A percentile compares a stretch with the other conserved stretches of the same genome.
These are phyloP conservation scores for Suillus decipiens DNA, from an alignment of 768 basidiomycete genomes.

Conservation along the genomic window DNA sequence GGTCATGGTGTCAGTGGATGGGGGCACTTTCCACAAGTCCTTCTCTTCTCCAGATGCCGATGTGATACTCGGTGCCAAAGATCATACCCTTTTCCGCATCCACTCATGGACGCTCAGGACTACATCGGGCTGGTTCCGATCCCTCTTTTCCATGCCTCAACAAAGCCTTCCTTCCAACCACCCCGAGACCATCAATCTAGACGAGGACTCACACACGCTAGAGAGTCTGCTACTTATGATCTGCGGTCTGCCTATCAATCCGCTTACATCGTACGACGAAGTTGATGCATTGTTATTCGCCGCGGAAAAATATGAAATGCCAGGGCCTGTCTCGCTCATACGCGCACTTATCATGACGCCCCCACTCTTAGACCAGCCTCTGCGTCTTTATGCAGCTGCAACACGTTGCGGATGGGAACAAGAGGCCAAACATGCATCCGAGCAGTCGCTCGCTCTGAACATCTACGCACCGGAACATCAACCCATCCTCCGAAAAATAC, in stretches of 20 bases:
- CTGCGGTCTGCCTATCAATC: conserved; percentile 55
- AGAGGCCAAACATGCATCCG: conserved; percentile 56
- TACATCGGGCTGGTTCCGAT: conserved; percentile 64
- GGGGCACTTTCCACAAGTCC: conserved; percentile 37
- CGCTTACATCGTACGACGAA: conserved; percentile 50
- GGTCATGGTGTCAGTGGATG: not conserved
- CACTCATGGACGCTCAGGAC: conserved; percentile 62
- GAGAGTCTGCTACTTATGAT: conserved; percentile 62
- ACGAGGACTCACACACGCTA: conserved; percentile 57
- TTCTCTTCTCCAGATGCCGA: conserved; percentile 59
- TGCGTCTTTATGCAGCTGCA: conserved; percentile 55
- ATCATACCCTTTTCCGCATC: conserved; percentile 54
- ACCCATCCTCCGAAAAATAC: conserved; percentile 46
- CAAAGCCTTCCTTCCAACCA: conserved; percentile 12
- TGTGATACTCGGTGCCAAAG: conserved; percentile 53
- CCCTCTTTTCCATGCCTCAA: conserved; percentile 62
- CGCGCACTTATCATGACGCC: conserved; percentile 58
- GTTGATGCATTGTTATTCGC: conserved; percentile 61
- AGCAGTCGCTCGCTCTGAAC: conserved; percentile 54
- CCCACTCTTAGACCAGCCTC: conserved; percentile 48
- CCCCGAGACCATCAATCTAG: conserved; percentile 49
- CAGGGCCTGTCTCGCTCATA: conserved; percentile 60
- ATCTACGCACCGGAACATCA: conserved; percentile 49
- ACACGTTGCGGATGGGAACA: conserved; percentile 61
- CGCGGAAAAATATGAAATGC: conserved; percentile 73